phyloP scores from a whole-genome alignment of 345 rosid species.

The Rhodomyrtus tomentosa region DNA sequence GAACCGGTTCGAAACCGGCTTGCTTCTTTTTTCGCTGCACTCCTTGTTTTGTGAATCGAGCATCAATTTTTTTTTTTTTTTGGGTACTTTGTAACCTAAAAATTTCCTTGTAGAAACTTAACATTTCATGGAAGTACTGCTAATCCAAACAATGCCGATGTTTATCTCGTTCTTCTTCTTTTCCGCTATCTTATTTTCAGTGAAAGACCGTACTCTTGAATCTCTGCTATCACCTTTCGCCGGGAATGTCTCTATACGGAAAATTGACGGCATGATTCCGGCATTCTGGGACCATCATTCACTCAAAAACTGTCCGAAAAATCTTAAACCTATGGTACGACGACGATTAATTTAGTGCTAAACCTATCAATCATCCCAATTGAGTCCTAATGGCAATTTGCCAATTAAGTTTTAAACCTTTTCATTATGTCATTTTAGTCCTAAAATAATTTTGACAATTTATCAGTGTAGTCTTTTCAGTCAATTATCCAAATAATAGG shows the following conservation, averaged over 20 bases:
- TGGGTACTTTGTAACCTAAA: background rate
- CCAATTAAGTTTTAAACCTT: too few relatives aligned
- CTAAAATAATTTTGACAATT: too few relatives aligned
- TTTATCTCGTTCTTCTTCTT: background rate
- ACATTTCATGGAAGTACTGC: background rate
- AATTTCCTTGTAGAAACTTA: background rate
- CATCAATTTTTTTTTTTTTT: background rate
- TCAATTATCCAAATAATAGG: too few relatives aligned
- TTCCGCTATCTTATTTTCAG: background rate
- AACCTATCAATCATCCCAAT: too few relatives aligned
- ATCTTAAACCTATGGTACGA: too few relatives aligned
- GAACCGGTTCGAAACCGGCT: background rate
- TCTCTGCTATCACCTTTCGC: background rate
- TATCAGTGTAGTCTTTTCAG: too few relatives aligned
- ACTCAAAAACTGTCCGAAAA: too few relatives aligned
- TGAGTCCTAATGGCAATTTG: too few relatives aligned
- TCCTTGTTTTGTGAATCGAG: background rate
- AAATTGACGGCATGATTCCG: background rate
- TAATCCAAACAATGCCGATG: background rate
- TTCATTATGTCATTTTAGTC: too few relatives aligned
- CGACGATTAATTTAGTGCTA: too few relatives aligned
- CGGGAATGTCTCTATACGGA: background rate
- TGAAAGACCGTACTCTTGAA: background rate
- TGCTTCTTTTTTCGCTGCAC: background rate
- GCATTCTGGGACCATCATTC: background rate